These are phyloP conservation scores for Crepidotus variabilis DNA, from an alignment of 768 basidiomycete genomes.

Conservation along the genomic window DNA sequence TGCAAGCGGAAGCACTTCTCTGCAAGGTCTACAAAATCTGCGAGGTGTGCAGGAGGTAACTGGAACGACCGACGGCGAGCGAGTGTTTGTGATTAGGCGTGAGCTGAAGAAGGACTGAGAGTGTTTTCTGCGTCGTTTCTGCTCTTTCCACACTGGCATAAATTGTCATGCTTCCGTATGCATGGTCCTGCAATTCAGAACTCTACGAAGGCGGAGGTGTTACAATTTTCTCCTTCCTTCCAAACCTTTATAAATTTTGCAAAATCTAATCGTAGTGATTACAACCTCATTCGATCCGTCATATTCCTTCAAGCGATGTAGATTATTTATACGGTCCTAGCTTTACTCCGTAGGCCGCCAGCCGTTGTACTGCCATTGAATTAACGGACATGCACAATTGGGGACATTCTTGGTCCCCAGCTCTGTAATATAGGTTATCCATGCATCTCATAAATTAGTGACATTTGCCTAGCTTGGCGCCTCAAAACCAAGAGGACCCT, in stretches of 20 bases:
- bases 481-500: no score
- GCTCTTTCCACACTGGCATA: slow-evolving; percentile 13
- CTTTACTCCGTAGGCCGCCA: not conserved
- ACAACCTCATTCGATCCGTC: not conserved
- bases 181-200: not conserved
- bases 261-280: not conserved
- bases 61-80: slow-evolving; percentile 58
- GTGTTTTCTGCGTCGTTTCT: slow-evolving; percentile 6
- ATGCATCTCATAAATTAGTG: no score
- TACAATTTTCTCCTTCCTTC: no score
- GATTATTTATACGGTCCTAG: not conserved
- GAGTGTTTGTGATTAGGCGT: slow-evolving; percentile 70
- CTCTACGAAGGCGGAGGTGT: not conserved
- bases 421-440: no score
- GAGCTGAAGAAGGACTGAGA: slow-evolving; percentile 81
- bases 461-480: no score
- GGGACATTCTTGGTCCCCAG: no score
- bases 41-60: slow-evolving; percentile 64
- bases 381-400: not conserved
- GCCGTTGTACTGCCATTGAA: not conserved
- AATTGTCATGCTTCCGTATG: slow-evolving; percentile 5
- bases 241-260: not conserved
- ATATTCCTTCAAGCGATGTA: not conserved
- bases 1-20: slow-evolving; percentile 53
- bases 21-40: slow-evolving; percentile 54